phyloP scores from a whole-genome alignment of 2,329 filamentous ascomycete species.

The Ophiostoma perfectum region DNA sequence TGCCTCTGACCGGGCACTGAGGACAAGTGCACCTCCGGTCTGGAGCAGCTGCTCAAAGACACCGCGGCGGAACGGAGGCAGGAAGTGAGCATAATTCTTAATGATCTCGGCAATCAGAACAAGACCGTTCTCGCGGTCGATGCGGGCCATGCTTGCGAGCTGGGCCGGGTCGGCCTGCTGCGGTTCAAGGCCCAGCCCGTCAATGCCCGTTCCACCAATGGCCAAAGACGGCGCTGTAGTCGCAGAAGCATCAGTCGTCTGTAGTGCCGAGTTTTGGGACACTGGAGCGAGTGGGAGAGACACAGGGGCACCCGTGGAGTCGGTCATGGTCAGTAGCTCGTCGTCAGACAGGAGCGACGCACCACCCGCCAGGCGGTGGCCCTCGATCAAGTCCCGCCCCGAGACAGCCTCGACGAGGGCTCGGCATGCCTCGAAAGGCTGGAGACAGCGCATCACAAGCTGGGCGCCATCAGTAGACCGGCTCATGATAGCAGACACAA shows the following conservation, averaged over 20 bases:
- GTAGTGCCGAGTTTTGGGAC: neutral
- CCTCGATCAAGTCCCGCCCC: slow-evolving; percentile 36
- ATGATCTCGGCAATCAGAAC: slow-evolving; percentile 54
- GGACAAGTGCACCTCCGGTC: slow-evolving; percentile 45
- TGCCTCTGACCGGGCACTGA: slow-evolving; percentile 24
- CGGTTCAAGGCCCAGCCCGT: slow-evolving; percentile 40
- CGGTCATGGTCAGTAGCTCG: slow-evolving; percentile 17
- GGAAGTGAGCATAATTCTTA: slow-evolving; percentile 38
- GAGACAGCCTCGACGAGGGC: slow-evolving; percentile 47
- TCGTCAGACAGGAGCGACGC: slow-evolving; percentile 11
- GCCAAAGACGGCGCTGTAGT: neutral
- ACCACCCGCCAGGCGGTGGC: slow-evolving; percentile 25
- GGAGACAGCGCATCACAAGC: slow-evolving; percentile 42
- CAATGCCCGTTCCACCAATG: slow-evolving; percentile 23
- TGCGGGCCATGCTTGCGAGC: slow-evolving; percentile 42
- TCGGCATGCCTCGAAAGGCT: slow-evolving; percentile 39
- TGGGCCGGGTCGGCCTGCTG: slow-evolving; percentile 44
- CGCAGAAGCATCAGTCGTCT: neutral
- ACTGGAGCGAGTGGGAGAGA: neutral
- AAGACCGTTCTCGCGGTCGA: slow-evolving; percentile 57
- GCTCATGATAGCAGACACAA: slow-evolving; percentile 57
- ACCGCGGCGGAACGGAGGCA: slow-evolving; percentile 38
- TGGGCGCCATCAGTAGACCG: slow-evolving; percentile 46
- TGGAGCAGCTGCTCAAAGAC: slow-evolving; percentile 47
- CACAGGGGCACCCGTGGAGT: slow-evolving; percentile 15